Evolutionary conservation across 306 rosid species (phyloP).

Genomic region (Gastrolobium bilobum): DNA sequence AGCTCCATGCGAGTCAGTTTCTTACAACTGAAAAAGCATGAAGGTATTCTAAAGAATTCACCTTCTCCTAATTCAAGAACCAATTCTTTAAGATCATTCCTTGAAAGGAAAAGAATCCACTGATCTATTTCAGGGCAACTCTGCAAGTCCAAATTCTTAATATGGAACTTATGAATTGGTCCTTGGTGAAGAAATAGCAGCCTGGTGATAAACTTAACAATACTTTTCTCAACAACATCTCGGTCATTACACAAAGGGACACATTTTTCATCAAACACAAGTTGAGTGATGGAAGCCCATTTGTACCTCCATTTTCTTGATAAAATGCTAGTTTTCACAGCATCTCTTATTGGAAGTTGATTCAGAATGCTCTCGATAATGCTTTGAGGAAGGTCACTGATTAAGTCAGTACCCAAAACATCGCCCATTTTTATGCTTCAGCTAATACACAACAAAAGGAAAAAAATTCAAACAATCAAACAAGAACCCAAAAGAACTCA

Average conservation of each 20-base stretch:
- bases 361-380: conserved; percentile 80
- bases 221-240: conserved; percentile 48
- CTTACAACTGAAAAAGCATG: conserved; percentile 78
- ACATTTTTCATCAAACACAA: conserved; percentile 80
- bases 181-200: conserved; percentile 90
- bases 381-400: conserved; percentile 89
- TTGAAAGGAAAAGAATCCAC: conserved; percentile 90
- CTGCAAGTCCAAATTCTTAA: conserved; percentile 61
- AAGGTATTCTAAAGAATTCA: conserved; percentile 80
- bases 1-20: conserved; percentile 77
- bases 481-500: conserved; percentile 36
- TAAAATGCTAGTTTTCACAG: conserved; percentile 79
- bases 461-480: background rate
- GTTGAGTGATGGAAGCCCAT: conserved; percentile 77
- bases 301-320: conserved; percentile 89
- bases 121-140: conserved; percentile 83
- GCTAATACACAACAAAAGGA: conserved; percentile 18
- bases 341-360: conserved; percentile 77
- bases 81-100: conserved; percentile 79
- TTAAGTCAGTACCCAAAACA: conserved; percentile 59
- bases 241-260: conserved; percentile 53
- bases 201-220: conserved; percentile 69
- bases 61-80: conserved; percentile 77
- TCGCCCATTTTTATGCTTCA: conserved; percentile 64
- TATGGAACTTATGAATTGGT: conserved; percentile 88